Percentiles rank a stretch among this genome's conserved stretches.
phyloP scores from a whole-genome alignment of 1,139 yeast species.

The Diutina pseudorugosa region DNA sequence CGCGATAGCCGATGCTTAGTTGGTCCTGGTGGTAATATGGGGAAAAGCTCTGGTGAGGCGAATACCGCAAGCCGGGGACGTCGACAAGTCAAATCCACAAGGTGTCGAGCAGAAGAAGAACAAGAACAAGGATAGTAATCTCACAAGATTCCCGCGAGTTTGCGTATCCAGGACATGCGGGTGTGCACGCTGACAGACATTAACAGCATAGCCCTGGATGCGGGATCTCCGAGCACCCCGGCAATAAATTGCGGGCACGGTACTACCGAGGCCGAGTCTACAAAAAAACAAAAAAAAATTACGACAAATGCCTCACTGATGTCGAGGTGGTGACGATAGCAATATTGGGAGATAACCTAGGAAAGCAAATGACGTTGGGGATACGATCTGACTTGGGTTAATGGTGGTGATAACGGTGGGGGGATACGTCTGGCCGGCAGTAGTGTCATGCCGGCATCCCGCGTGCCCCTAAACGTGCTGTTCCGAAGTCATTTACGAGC shows the following conservation, averaged over 20 bases:
- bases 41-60: too few relatives aligned
- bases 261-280: not conserved
- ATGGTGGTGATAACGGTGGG: not conserved
- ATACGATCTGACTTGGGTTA: too few relatives aligned
- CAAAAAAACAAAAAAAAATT: too few relatives aligned
- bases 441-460: not conserved
- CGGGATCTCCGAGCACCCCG: not conserved
- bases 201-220: not conserved
- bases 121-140: not conserved
- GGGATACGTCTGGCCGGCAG: not conserved
- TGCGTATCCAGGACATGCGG: not conserved
- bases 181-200: not conserved
- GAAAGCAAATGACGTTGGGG: too few relatives aligned
- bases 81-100: not conserved
- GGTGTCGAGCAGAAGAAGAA: not conserved
- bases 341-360: too few relatives aligned
- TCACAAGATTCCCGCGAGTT: not conserved
- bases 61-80: too few relatives aligned
- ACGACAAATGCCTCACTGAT: too few relatives aligned
- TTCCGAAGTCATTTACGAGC: slow-evolving; percentile 3
- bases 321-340: too few relatives aligned
- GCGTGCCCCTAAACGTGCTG: not conserved
- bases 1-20: too few relatives aligned
- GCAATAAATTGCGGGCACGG: not conserved
- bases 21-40: too few relatives aligned